These are phyloP conservation scores for Calocybe cyanea DNA, from an alignment of 768 basidiomycete species.

Conservation along the genomic window DNA sequence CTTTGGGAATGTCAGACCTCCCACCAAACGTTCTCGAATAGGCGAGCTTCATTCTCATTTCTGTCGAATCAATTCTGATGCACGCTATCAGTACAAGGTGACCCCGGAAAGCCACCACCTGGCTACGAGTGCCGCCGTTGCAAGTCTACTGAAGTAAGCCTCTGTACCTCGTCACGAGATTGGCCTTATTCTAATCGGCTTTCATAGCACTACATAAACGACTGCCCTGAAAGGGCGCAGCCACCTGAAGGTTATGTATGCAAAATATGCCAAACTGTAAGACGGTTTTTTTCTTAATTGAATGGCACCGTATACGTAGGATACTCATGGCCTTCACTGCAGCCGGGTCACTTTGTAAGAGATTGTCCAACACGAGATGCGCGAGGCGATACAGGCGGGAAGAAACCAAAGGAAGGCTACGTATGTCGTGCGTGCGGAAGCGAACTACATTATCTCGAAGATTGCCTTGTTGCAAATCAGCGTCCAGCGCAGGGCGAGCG, in stretches of 20 bases:
- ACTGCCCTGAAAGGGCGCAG: conserved; percentile 70
- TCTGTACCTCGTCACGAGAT: neutral
- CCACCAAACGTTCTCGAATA: conserved; percentile 52
- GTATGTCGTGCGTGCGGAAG: conserved; percentile 90
- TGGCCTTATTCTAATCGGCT: conserved; percentile 1
- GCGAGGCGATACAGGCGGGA: conserved; percentile 78
- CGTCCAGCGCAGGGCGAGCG: conserved; percentile 32
- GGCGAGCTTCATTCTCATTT: conserved; percentile 28
- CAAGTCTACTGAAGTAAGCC: conserved; percentile 64
- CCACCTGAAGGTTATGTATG: conserved; percentile 87
- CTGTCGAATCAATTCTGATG: neutral
- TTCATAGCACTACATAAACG: conserved; percentile 67
- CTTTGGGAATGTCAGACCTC: conserved; percentile 59
- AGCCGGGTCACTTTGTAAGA: conserved; percentile 83
- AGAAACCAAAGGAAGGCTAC: conserved; percentile 81
- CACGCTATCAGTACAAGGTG: conserved; percentile 27
- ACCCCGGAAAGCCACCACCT: conserved; percentile 55
- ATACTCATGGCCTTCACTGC: conserved; percentile 3
- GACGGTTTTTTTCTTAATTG: conserved; percentile 15
- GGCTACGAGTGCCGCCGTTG: conserved; percentile 80
- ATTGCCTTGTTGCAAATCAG: conserved; percentile 74
- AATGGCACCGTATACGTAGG: no score
- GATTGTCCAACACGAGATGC: conserved; percentile 84
- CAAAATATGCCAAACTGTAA: conserved; percentile 74
- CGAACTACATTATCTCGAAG: conserved; percentile 80